Conservation (phyloP, 2,329 filamentous ascomycete genomes). For the Xylaria polymorpha region DNA sequence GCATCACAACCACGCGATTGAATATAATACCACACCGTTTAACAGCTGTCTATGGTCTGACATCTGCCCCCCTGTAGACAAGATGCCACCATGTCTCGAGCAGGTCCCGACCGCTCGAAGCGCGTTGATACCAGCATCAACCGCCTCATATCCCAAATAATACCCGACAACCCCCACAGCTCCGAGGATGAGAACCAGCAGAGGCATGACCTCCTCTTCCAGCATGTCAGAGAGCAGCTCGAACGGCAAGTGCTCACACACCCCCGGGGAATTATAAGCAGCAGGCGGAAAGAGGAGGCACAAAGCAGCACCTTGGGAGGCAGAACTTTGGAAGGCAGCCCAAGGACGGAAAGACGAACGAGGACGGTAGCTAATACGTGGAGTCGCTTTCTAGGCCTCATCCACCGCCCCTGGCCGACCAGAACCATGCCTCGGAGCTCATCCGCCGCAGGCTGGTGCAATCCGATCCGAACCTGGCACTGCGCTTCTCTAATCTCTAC, state of each 20-base stretch:
- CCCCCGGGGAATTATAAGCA: constrained; percentile 4
- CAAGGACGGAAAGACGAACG: constrained; percentile 10
- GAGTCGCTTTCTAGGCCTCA: constrained; percentile 53
- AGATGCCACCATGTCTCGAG: constrained; percentile 62
- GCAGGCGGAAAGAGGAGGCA: background rate
- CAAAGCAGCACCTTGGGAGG: background rate
- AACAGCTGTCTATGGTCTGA: background rate
- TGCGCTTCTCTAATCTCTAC: constrained; percentile 91
- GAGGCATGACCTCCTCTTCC: constrained; percentile 72
- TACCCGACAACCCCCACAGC: constrained; percentile 74
- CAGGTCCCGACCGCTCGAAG: constrained; percentile 67
- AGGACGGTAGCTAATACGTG: constrained; percentile 26
- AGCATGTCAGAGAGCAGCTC: constrained; percentile 63
- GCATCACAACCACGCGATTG: background rate
- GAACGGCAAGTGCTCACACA: constrained; percentile 57
- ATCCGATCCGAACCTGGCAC: constrained; percentile 80
- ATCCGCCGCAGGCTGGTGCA: constrained; percentile 90
- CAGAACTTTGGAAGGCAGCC: background rate
- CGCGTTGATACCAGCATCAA: constrained; percentile 84
- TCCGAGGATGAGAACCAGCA: constrained; percentile 75
- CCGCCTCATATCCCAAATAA: constrained; percentile 79
- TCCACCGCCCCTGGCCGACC: constrained; percentile 72
- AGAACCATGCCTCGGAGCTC: constrained; percentile 91
- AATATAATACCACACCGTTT: background rate
- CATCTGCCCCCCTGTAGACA: constrained; percentile 31